Base-by-base conservation (phyloP, 2,329 filamentous ascomycete species). In the Epicoccum sorghinum region DNA sequence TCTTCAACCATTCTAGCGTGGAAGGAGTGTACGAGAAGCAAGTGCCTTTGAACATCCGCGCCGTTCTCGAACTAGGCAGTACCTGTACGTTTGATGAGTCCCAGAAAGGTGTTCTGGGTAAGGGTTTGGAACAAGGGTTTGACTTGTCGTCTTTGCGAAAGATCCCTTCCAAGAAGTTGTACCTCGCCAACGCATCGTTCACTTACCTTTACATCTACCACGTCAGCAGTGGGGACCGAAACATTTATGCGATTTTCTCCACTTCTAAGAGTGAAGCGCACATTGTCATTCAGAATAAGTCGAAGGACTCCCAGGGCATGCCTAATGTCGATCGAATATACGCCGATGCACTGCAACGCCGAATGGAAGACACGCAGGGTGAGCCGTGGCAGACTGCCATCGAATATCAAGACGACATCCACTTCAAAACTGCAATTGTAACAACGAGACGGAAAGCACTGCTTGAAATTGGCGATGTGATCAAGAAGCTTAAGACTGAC, bases 21-120 rank as follows among this genome's bases (percentile, higher is more conserved):
- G 95, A 99, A 75, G 96, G 96, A 27, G 92, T 99, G 12, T 99
- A 99, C 69, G 96, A 99, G 77, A 93, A 89, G 67, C 89, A 96
- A 62, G 83, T 99, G 1, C 92, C 96, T 1, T 80, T 98, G 5
- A 91, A 90, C 59, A 84, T 96, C 42, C 86, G 93, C 36, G 95
- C 93, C 4, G 84, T 99, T 29, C 83, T 99, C 8, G 90, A 95
- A 63, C 80, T 99, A 1, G 96, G 95, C 37, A 97, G 91, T 67
- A 80, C 90, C 27, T 99, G 95, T 72, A 96, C 91, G 2, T 96
- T 99, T 62, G 95, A 99, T 67, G 90, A 96, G 67, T 87, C 82
- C 49, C 93, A 97, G 65, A 85, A 89, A 56, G 96, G 93, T 64
- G 93, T 97, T 2, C 84, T 99, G 7, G 95, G 95, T 44, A 93